Evolutionary conservation across 1,139 yeast genomes (phyloP), one percentile per base, ranked within the genome.

Genomic region (Yamadazyma aaseri): DNA sequence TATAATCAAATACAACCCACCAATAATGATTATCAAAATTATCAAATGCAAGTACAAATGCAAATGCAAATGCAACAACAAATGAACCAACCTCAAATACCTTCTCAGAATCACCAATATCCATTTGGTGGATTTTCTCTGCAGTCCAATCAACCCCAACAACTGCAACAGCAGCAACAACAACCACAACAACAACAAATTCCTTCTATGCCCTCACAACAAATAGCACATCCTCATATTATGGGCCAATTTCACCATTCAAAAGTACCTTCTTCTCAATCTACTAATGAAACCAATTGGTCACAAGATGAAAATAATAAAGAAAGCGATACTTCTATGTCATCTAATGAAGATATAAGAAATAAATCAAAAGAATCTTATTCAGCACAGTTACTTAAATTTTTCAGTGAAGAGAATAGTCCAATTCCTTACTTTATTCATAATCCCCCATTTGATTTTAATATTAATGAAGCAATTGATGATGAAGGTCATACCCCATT

Each of bases 401-500:
- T 81, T 58, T 79, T 85, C 64, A 73, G 86, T 36, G 85, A 84
- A 28, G 94, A 85, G 42, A 76, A 77, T 40, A 33, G 38, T 6
- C 73, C 77, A n/a, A 74, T 90, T 33, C 96, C 97, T 1, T 74
- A 76, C 31, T 82, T 82, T 44, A 60, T 90, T 26, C 71, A 77
- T 34, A 73, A 79, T 42, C 90, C 95, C 2, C 96, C 96, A 0
- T 65, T 71, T 14, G 87, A 86, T 46, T 84, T 87, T 49, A 82
- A 87, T 49, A 79, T 89, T 43, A 86, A 90, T 59, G 90, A 79
- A 43, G 79, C 90, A 5, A 86, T 92, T 29, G 98, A 92, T 52
- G 95, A 86, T 46, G 97, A 92, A 58, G 97, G 97, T 1, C 97
- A 92, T 50, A 86, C 97, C 0, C 89, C 97, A 1, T 73, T 92